Base-by-base conservation (phyloP, 768 basidiomycete species). In the Crucibulum laeve region DNA sequence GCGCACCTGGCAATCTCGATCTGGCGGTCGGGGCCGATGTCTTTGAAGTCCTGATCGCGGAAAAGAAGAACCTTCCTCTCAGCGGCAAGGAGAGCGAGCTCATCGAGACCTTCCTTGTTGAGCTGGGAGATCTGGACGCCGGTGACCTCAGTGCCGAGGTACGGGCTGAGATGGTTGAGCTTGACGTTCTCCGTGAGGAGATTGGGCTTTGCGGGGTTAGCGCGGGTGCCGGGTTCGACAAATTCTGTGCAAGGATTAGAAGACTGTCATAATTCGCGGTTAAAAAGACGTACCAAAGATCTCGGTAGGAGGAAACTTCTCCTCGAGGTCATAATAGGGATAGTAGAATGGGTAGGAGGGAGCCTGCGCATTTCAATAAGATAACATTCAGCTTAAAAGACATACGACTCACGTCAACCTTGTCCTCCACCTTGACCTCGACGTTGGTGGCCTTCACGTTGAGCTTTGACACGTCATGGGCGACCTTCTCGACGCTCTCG, bases 1-100 rank as follows among this genome's bases (percentile, higher is more conserved):
- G 45, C 53, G 13, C 21, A 70, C 73, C 58, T 66, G 5, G 73
- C 71, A 25, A 78, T 69, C 52, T 73, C 77, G 46, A 79, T 72
- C 48, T 79, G 78, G 43, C 65, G 57, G 32, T 79, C 76, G 5
- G 74, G 65, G 1, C 62, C 60, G n/a, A 79, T 47, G 47, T 79
- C 77, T 60, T 78, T 80, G 62, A 81, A 79, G 56, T 81, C 74
- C 49, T 81, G 80, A 58, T 80, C 70, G 15, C 79, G 70, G 68
- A 80, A 78, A 4, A 79, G 38, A 7, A 81, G 54, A 25, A 79
- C 66, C 56, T 77, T 79, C 34, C 76, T 55, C 57, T 80, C 71
- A 1, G 74, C 79, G 26, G 73, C 63, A 45, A 63, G 69, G 4
- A 79, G 63, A 4, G 75, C 76, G 23, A 78, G 69, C 50, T 77